Base-by-base conservation (phyloP, 306 rosid genomes). In the Castanospermum australe region DNA sequence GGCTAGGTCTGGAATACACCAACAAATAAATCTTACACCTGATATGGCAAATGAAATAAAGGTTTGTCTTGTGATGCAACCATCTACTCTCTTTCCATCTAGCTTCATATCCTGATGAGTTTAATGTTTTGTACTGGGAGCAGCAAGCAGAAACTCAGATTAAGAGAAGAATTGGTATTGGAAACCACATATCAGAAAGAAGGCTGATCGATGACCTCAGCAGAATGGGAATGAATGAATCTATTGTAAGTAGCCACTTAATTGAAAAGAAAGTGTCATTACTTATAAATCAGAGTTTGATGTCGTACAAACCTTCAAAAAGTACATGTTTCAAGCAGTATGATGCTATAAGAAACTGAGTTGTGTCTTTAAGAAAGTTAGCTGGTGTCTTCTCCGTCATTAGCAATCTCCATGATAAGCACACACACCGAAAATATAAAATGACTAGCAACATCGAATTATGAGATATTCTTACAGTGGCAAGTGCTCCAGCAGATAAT, bases 91-190 rank as follows among this genome's bases (percentile, higher is more conserved):
- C 41, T 44, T 45, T 79, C 55, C 56, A 54, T 80, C 72, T 4
- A 32, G 54, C 61, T 32, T 62, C 71, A 21, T 65, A 70, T 41
- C 5, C 21, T 78, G 67, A 78, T 21, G 76, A n/a, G 24, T 44
- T 45, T 33, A 10, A 2, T 71, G 35, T 8, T 75, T 36, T 67
- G 60, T 33, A 41, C 48, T 51, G 13, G 71, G 45, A 87, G 88
- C 99, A 95, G 99, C 98, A 93, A 91, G 99, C 99, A 18, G 99
- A 95, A 88, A 85, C 88, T 55, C 98, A 95, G 88, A 95, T 95
- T 82, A 93, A 90, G 91, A 93, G 99, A 91, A 90, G 99, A 90
- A 80, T 95, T 20, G 99, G 99, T 47, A 95, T 95, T 54, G 98
- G 99, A 62, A 95, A 91, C 84, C 97, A 95, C 87, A 82, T 93